phyloP scores from a whole-genome alignment of 2,329 filamentous ascomycete species.

The Dothideomycetes sp. region DNA sequence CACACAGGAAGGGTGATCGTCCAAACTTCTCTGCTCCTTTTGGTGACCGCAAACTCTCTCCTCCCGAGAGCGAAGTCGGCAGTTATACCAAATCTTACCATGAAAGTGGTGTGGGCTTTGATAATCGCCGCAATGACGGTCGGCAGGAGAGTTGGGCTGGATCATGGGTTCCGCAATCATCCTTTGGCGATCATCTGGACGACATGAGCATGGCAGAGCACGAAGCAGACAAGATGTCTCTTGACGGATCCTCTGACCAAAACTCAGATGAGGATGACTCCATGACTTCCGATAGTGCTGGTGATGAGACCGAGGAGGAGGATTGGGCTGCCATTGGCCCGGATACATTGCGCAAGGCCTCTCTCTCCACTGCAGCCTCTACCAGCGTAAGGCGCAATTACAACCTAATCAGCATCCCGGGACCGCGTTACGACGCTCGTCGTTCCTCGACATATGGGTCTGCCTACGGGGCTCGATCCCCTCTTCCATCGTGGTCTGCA shows the following conservation, averaged over 20 bases:
- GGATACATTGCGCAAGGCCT: constrained; percentile 64
- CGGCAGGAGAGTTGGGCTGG: constrained; percentile 11
- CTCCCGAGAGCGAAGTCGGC: constrained; percentile 38
- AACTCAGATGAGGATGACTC: constrained; percentile 62
- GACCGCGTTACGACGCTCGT: constrained; percentile 7
- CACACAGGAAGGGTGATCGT: constrained; percentile 58
- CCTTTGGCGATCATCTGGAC: constrained; percentile 13
- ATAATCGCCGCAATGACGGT: not conserved
- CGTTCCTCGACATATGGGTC: constrained; percentile 6
- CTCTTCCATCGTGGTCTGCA: constrained; percentile 6
- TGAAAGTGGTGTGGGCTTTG: constrained; percentile 19
- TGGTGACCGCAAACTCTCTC: constrained; percentile 28
- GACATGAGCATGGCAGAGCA: constrained; percentile 63
- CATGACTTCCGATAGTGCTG: constrained; percentile 16
- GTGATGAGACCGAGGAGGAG: constrained; percentile 84
- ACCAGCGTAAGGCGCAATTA: constrained; percentile 10
- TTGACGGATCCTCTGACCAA: constrained; percentile 59
- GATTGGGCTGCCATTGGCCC: constrained; percentile 89
- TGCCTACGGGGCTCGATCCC: constrained; percentile 8
- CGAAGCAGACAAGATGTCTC: constrained; percentile 92
- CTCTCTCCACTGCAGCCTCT: constrained; percentile 21
- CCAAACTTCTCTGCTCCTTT: constrained; percentile 24
- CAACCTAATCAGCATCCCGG: constrained; percentile 11
- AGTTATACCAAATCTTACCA: constrained; percentile 23
- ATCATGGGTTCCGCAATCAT: constrained; percentile 10